Percentiles rank a stretch among this genome's conserved stretches.
Conservation (phyloP, 306 rosid species). For the Medicago lupulina region DNA sequence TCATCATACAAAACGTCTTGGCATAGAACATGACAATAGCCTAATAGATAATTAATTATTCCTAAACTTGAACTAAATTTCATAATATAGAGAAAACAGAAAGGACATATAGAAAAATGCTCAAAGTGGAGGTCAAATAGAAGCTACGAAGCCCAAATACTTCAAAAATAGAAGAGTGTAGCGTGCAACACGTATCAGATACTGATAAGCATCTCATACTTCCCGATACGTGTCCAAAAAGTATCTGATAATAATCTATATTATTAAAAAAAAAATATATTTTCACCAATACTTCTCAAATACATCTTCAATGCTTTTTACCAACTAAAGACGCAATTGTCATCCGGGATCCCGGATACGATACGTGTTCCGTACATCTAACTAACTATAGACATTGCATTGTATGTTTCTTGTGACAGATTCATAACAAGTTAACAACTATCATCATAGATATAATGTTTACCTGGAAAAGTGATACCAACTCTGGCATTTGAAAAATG, state of each 20-base stretch:
- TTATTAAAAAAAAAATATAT: background rate
- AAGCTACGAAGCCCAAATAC: background rate
- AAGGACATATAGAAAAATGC: too few species aligned
- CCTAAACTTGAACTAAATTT: background rate
- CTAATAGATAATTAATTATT: background rate
- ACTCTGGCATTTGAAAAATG: slow-evolving; percentile 82
- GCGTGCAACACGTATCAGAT: background rate
- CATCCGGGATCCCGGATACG: background rate
- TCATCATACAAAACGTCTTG: slow-evolving; percentile 16
- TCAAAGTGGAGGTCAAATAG: background rate
- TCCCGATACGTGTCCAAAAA: background rate
- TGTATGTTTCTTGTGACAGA: background rate
- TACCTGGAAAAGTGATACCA: slow-evolving; percentile 87
- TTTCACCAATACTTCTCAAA: background rate
- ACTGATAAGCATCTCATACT: background rate
- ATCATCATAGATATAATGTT: slow-evolving; percentile 24
- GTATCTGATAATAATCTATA: background rate
- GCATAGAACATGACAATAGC: background rate
- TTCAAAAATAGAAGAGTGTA: background rate
- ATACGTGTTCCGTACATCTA: background rate
- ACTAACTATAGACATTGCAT: background rate
- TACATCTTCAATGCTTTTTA: background rate
- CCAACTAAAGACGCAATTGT: background rate
- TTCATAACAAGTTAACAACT: background rate
- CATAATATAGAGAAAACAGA: background rate